Evolutionary conservation across 768 basidiomycete species (phyloP), one percentile per base, ranked within the genome.

Genomic region (Serendipita indica): DNA sequence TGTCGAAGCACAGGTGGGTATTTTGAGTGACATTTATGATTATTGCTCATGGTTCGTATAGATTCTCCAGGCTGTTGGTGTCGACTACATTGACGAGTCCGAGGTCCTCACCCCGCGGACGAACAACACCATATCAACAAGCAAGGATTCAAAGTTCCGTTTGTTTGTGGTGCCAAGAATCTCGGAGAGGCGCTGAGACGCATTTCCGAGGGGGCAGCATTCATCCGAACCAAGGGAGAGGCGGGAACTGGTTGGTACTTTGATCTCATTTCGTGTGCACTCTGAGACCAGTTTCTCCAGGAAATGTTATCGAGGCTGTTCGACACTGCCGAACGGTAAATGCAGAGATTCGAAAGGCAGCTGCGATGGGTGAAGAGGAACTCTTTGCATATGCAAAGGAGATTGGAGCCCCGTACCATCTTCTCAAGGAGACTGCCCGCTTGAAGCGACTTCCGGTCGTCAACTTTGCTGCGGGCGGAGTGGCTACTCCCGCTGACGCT

Each of bases 171-270:
- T 60, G 89, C 90, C 60, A 84, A 89, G 58, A 84, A 94, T 70
- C 81, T 99, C 30, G 96, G 96, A 58, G 93, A 98, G 71, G 96
- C 96, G 2, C 77, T 99, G 3, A 84, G 96, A 37, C 83, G 96
- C 62, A 96, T 99, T 65, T 89, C 88, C 22, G 96, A 99, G 70
- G 96, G 96, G 45, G 94, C 94, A 1, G 90, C 96, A 0, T 92
- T 98, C 79, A 92, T 99, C 72, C 90, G 96, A 64, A 97, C 94
- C 60, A 99, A 98, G 73, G 94, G 91, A 58, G 86, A 89, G 70
- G 85, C 84, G 16, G 89, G 89, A 18, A 90, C 89, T 0, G 49
- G 49, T 54, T 16, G n/a, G n/a, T 2, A 54, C 32, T n/a, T n/a
- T 12, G 7, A 54, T 20, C n/a, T 43, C 7, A 43, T 43, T 18